Evolutionary conservation across 495 filamentous ascomycete species (phyloP).

Genomic region (Apiosordaria backusii): DNA sequence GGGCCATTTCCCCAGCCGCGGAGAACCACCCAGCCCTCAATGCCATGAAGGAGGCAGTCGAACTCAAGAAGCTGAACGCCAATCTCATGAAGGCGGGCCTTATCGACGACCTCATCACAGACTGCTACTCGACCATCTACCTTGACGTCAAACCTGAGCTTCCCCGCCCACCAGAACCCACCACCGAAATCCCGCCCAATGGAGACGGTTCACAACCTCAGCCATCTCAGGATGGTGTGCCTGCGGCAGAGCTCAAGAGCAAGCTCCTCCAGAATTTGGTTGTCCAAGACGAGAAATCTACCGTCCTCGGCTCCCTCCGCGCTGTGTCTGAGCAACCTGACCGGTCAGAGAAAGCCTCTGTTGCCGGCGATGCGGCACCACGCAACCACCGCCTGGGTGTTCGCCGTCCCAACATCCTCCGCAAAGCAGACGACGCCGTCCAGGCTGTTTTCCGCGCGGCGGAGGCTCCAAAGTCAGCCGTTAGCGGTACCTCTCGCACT

Average conservation of each 20-base stretch:
- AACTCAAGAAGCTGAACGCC: constrained; percentile 87
- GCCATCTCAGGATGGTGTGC: constrained; percentile 28
- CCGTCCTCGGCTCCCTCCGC: constrained; percentile 27
- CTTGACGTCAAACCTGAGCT: constrained; percentile 43
- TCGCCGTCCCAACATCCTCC: constrained; percentile 45
- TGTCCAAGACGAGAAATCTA: constrained; percentile 26
- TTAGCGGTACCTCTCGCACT: constrained; percentile 8
- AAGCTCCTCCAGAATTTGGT: constrained; percentile 56
- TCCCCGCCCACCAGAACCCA: constrained; percentile 19
- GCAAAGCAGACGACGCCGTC: constrained; percentile 49
- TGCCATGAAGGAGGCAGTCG: constrained; percentile 75
- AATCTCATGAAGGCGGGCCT: constrained; percentile 76
- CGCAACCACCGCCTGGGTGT: constrained; percentile 39
- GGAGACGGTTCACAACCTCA: constrained; percentile 19
- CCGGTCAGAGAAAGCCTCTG: constrained; percentile 37
- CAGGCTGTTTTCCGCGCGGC: constrained; percentile 38
- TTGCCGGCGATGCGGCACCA: constrained; percentile 34
- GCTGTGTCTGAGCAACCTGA: constrained; percentile 30
- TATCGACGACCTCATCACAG: constrained; percentile 86
- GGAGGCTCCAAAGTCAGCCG: constrained; percentile 38
- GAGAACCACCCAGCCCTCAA: constrained; percentile 55
- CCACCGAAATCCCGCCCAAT: neutral
- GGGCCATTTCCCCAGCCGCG: constrained; percentile 41
- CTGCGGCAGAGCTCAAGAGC: constrained; percentile 21
- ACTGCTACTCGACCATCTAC: constrained; percentile 82